Base-by-base conservation (phyloP, 257 asterid species). In the Schizonepeta tenuifolia region DNA sequence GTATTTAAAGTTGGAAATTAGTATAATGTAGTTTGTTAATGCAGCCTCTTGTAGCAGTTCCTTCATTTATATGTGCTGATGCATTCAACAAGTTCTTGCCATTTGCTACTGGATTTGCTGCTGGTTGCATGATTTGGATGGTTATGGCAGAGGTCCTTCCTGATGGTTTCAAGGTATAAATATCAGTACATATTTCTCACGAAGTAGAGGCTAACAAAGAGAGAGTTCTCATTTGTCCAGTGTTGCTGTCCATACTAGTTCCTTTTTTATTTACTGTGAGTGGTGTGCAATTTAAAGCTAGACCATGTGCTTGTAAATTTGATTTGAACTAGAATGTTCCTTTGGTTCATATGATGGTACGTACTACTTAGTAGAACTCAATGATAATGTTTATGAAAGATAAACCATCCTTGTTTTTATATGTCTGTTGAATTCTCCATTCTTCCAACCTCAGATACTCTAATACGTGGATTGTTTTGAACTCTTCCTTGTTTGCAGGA, bases 91-190 rank as follows among this genome's bases (percentile, higher is more conserved):
- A 95, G 77, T 90, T 95, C 81, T 74, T 95, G 78, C 98, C 99
- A 26, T 95, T 95, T 80, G 98, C 98, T 40, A 95, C 99, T 57
- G 99, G 98, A 60, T 95, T 95, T 76, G 99, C 99, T 65, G 99
- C 99, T 67, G 99, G 99, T 70, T 95, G 98, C 78, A 95, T 95
- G 99, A 90, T 95, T 78, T 95, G 98, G 99, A 92, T 95, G 96
- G 98, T 92, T 74, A 80, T 92, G 76, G 96, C 96, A 3, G 98
- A 94, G 91, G 96, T 95, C 62, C 95, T 95, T 69, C 99, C 98
- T 1, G 99, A 95, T 74, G 98, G 88, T 70, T 92, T 95, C 74
- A 95, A 92, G 99, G 99, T 88, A 83, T n/a, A 33, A 24, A 36
- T 5, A 9, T 3, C 20, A 51, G 7, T 6, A 11, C 51, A 63